Base-by-base conservation (phyloP, 2,329 filamentous ascomycete genomes). In the Teratosphaeria viscida region DNA sequence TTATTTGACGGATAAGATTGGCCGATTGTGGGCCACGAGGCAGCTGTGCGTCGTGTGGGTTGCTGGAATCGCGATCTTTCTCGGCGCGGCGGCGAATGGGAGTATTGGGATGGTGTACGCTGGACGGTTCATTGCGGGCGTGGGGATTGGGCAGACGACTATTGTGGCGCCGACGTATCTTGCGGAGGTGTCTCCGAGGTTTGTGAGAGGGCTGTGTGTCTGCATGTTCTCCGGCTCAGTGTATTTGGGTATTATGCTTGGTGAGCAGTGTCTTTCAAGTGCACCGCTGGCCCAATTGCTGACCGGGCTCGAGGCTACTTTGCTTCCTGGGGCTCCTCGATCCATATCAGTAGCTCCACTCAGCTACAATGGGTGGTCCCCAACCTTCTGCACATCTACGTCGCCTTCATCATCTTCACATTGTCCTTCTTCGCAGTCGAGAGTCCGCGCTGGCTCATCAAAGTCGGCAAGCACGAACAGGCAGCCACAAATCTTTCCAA, bases 321-420 rank as follows among this genome's bases (percentile, higher is more conserved):
- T 67, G 83, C 86, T 61, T 88, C 72, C 4, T 81, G 75, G 74
- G 79, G 79, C 14, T 78, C 76, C n/a, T 75, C 78, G 29, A 70
- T 82, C 27, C 77, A 83, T 66, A 78, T 81, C 63, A 77, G 77
- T 19, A 69, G 76, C 52, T 70, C 60, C 4, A 63, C 64, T 12
- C 59, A 68, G 27, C 72, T 60, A 76, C 76, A n/a, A 68, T 79
- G 81, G 82, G 79, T 87, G 52, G 81, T 90, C 0, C 88, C 89
- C 0, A 90, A 87, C 52, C 85, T 84, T 65, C 77, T 92, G 60
- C 88, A 92, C 70, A 78, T 92, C 71, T 90, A 90, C 68, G 90
- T 92, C 68, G 85, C 88, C 2, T 82, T 82, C 4, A 74, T 92
- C 61, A 90, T 91, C 69, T 82, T 89, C 68, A 66, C 83, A 59